Evolutionary conservation across 1,284 basidiomycete genomes (phyloP), one percentile per base, ranked within the genome.

Genomic region (Boletus albobrunnescens): DNA sequence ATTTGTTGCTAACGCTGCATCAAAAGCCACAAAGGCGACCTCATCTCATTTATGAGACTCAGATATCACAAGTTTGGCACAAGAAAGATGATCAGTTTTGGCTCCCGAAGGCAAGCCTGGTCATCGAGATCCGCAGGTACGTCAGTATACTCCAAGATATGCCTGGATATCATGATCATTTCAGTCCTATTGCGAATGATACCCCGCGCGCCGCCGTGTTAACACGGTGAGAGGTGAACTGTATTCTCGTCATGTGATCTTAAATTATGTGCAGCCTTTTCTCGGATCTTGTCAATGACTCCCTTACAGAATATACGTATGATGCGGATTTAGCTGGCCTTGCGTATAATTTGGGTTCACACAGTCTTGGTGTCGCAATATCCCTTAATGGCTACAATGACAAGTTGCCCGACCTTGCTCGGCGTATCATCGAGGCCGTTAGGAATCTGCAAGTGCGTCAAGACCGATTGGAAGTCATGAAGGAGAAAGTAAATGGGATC

Each of bases 81-180:
- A 98, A 98, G 75, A 93, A 93, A 63, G 94, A 98, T 63, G 94
- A 98, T 67, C 80, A 78, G 51, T 97, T 94, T 73, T 95, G 91
- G 88, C 81, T 94, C 6, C 94, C 94, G 0, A 91, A 91, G 61
- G 91, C 91, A 2, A 74, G 79, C 50, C 76, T 84, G n/a, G 67
- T 82, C 47, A 73, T 92, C 42, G 80, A 88, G 54, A 71, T 91
- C 36, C 75, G 84, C 57, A 87, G 80, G 87, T 87, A 58, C 65
- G 27, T 30, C 23, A 38, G 43, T 30, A 36, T 32, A 30, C 20
- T 36, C 37, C n/a, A 27, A 37, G 20, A 8, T 20, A 37, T 44
- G 6, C 13, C n/a, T 22, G n/a, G 28, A 24, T 23, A 40, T 6
- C 12, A 22, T 53, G 28, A 67, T 22, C 14, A n/a, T 41, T 26